A percentile compares a stretch with the other conserved stretches of the same genome.
Conservation (phyloP, 768 basidiomycete species). For the Phanerochaete carnosa region DNA sequence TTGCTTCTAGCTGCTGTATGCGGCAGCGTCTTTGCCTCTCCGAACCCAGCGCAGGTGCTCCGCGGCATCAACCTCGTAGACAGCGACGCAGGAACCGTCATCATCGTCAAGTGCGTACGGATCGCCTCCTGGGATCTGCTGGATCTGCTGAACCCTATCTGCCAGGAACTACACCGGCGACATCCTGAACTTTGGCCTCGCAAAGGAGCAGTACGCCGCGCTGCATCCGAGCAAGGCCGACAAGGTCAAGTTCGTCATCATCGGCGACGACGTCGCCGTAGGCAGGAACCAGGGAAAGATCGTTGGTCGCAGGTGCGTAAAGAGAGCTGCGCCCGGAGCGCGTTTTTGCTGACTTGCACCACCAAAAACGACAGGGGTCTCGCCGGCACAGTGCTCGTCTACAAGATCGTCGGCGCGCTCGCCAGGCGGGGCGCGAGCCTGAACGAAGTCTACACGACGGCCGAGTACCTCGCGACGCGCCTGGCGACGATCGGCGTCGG, state of each 20-base stretch:
- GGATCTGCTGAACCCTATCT: slow-evolving; percentile 1
- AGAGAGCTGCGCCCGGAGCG: too few species aligned
- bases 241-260: slow-evolving; percentile 70
- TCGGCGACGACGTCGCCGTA: slow-evolving; percentile 90
- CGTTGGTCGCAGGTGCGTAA: slow-evolving; percentile 70
- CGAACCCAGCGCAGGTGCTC: slow-evolving; percentile 80
- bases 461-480: slow-evolving; percentile 61
- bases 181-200: slow-evolving; percentile 87
- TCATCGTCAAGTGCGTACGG: slow-evolving; percentile 69
- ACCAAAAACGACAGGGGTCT: slow-evolving; percentile 52
- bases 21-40: slow-evolving; percentile 88
- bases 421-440: slow-evolving; percentile 65
- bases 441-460: slow-evolving; percentile 62
- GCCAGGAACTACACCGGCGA: slow-evolving; percentile 86
- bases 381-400: slow-evolving; percentile 78
- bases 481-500: slow-evolving; percentile 84
- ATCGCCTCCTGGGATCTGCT: not conserved
- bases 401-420: slow-evolving; percentile 88
- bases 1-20: slow-evolving; percentile 63
- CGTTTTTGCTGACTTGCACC: not conserved
- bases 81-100: slow-evolving; percentile 72
- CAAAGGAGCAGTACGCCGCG: slow-evolving; percentile 80
- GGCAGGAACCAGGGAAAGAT: slow-evolving; percentile 77
- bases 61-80: slow-evolving; percentile 75
- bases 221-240: slow-evolving; percentile 64